Evolutionary conservation across 345 rosid genomes (phyloP).

Genomic region (Eucalyptus erythrocorys): DNA sequence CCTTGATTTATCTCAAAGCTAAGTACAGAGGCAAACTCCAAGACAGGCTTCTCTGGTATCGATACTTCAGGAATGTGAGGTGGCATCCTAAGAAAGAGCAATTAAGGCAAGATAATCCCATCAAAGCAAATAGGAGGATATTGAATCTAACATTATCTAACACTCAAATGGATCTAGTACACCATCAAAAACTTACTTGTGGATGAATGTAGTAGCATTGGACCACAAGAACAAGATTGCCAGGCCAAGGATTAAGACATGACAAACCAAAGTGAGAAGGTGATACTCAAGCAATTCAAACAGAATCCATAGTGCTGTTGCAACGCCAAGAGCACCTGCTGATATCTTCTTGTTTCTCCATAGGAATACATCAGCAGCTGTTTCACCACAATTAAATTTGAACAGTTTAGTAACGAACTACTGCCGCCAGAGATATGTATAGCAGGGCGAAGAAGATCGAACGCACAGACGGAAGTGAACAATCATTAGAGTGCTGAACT

Average conservation of each 20-base stretch:
- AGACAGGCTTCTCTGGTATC: conserved; percentile 28
- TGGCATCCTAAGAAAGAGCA: conserved; percentile 14
- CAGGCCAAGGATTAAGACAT: conserved; percentile 52
- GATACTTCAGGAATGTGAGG: conserved; percentile 31
- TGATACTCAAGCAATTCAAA: conserved; percentile 75
- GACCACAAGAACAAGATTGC: conserved; percentile 87
- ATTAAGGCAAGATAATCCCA: background rate
- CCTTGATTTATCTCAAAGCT: conserved; percentile 22
- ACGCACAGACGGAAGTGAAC: background rate
- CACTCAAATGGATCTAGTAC: background rate
- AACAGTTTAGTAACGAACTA: background rate
- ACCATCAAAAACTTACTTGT: conserved; percentile 50
- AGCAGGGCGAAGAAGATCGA: background rate
- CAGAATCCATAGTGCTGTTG: conserved; percentile 65
- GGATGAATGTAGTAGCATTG: conserved; percentile 67
- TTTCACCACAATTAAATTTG: background rate
- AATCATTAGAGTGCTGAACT: background rate
- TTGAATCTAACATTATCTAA: background rate
- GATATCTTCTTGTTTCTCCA: conserved; percentile 99
- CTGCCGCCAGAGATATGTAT: background rate
- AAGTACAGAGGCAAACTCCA: conserved; percentile 19
- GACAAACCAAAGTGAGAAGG: conserved; percentile 75
- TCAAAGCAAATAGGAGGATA: background rate
- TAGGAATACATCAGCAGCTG: conserved; percentile 52
- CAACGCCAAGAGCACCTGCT: conserved; percentile 68